These are phyloP conservation scores for Trichoderma koningiopsis DNA, from an alignment of 2,329 filamentous ascomycete species.

Conservation along the genomic window DNA sequence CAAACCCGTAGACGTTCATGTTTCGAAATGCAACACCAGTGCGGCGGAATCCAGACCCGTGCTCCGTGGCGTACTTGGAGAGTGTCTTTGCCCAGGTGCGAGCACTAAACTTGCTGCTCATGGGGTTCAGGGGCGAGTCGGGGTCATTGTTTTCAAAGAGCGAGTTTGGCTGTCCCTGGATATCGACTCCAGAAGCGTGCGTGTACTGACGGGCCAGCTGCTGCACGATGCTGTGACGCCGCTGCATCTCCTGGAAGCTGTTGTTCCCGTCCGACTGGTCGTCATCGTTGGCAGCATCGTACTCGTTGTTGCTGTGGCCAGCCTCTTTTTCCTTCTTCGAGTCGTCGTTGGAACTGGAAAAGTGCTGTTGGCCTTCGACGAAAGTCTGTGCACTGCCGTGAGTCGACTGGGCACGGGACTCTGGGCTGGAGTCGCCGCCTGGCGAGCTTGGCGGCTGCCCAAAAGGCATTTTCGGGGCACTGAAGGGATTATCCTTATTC, in stretches of 20 bases:
- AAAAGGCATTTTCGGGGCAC: neutral
- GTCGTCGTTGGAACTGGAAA: neutral
- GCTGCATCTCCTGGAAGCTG: neutral
- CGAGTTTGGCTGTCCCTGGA: conserved; percentile 9
- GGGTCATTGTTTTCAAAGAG: conserved; percentile 12
- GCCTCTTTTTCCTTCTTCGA: neutral
- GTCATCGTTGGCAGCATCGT: neutral
- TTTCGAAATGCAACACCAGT: conserved; percentile 47
- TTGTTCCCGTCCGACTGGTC: neutral
- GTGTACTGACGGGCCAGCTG: conserved; percentile 11
- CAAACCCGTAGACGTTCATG: conserved; percentile 47
- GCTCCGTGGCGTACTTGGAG: conserved; percentile 36
- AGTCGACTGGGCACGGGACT: conserved; percentile 16
- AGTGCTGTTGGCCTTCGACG: conserved; percentile 4
- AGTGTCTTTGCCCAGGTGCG: conserved; percentile 44
- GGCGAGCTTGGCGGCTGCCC: neutral
- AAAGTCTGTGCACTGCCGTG: conserved; percentile 16
- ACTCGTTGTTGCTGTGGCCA: neutral
- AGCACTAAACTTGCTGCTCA: conserved; percentile 44
- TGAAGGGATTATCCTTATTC: neutral
- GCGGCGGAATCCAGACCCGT: conserved; percentile 30
- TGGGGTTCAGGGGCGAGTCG: conserved; percentile 40
- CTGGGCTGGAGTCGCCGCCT: neutral
- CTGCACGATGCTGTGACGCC: conserved; percentile 13
- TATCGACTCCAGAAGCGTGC: conserved; percentile 16